Percentiles rank a stretch among this genome's conserved stretches.
phyloP scores from a whole-genome alignment of 2,329 filamentous ascomycete species.

The Aspergillus hiratsukae region DNA sequence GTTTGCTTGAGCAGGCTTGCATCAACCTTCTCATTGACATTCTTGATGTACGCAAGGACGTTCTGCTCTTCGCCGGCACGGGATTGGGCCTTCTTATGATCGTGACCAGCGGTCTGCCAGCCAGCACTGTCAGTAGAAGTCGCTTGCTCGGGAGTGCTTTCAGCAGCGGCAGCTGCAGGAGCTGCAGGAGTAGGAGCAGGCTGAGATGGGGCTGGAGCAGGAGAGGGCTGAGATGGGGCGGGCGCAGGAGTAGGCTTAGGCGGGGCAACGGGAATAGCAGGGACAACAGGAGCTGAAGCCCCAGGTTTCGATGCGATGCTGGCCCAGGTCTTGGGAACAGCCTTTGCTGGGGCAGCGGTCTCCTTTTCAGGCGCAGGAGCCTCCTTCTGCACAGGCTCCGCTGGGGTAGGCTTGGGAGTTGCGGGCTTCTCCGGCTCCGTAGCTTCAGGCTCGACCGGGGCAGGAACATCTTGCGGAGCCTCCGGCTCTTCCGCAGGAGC shows the following conservation, averaged over 20 bases:
- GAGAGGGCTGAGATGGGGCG: conserved; percentile 15
- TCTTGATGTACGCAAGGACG: conserved; percentile 88
- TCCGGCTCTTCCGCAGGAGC: conserved; percentile 18
- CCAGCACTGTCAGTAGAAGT: conserved; percentile 63
- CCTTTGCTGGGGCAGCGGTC: conserved; percentile 41
- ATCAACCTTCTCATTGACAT: conserved; percentile 84
- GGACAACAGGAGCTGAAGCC: conserved; percentile 34
- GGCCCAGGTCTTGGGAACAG: conserved; percentile 61
- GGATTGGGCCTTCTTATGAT: conserved; percentile 79
- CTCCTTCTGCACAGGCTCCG: conserved; percentile 42
- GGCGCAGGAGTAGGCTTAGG: conserved; percentile 18
- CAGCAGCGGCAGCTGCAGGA: conserved; percentile 46
- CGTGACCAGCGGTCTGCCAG: conserved; percentile 80
- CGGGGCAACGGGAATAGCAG: conserved; percentile 28
- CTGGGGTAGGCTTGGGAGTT: conserved; percentile 56
- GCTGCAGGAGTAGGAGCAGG: conserved; percentile 26
- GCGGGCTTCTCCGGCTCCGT: conserved; percentile 60
- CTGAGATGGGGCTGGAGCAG: conserved; percentile 19
- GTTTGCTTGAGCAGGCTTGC: conserved; percentile 65
- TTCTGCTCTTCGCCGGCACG: conserved; percentile 67
- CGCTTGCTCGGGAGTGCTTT: conserved; percentile 69
- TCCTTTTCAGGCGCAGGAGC: conserved; percentile 51
- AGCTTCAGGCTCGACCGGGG: conserved; percentile 38
- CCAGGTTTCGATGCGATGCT: conserved; percentile 52
- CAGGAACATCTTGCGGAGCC: conserved; percentile 24